A percentile compares a stretch with the other conserved stretches of the same genome.
Evolutionary conservation across 139 green algal genomes (phyloP).

Genomic region (Tetraselmis chui): DNA sequence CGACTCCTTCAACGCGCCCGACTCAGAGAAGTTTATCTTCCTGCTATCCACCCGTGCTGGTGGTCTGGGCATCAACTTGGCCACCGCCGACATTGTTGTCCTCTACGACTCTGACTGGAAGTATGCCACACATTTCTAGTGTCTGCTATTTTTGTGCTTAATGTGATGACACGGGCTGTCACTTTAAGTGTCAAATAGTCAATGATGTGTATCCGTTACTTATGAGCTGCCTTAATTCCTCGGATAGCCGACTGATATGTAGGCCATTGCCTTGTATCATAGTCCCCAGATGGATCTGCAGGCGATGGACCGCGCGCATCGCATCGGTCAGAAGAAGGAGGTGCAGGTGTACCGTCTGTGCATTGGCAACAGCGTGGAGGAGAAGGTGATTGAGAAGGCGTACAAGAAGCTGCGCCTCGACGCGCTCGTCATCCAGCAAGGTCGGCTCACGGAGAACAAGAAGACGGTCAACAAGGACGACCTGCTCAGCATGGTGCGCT

Average conservation of each 20-base stretch:
- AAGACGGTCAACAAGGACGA: constrained; percentile 92
- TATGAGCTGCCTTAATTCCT: too few species aligned
- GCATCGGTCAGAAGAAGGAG: constrained; percentile 99
- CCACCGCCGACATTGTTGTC: constrained; percentile 94
- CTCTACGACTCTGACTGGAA: constrained; percentile 91
- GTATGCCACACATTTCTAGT: too few species aligned
- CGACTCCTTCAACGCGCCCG: constrained; percentile 81
- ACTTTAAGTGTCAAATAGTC: too few species aligned
- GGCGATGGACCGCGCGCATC: constrained; percentile 97
- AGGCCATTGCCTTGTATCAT: constrained; percentile 22
- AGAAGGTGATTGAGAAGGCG: constrained; percentile 99
- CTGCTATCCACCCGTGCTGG: constrained; percentile 91
- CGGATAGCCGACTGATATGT: too few species aligned
- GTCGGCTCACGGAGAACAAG: constrained; percentile 87
- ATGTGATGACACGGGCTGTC: too few species aligned
- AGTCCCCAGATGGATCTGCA: constrained; percentile 55
- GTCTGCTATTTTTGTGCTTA: too few species aligned
- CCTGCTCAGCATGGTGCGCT: constrained; percentile 96
- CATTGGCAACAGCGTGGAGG: constrained; percentile 94
- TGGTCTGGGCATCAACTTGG: constrained; percentile 95
- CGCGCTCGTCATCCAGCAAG: constrained; percentile 98
- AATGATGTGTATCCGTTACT: too few species aligned
- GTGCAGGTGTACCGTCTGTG: constrained; percentile 98
- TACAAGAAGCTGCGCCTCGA: constrained; percentile 99
- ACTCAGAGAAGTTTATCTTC: constrained; percentile 90